Evolutionary conservation across 2,329 filamentous ascomycete genomes (phyloP).

Genomic region (Chaetoscypha palmicola): DNA sequence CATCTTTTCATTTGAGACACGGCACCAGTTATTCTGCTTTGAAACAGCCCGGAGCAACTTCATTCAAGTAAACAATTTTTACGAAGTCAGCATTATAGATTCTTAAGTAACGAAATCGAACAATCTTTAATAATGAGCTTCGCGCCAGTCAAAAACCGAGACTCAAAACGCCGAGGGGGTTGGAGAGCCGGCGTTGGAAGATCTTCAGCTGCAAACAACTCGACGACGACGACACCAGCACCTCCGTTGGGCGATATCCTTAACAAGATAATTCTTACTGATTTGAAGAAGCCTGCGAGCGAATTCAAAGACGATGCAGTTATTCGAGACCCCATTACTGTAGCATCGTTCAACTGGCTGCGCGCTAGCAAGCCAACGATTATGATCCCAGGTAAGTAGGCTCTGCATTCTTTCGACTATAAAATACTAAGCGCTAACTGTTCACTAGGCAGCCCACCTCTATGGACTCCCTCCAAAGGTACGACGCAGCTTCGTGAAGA

Average conservation of each 20-base stretch:
- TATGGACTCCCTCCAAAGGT: not conserved
- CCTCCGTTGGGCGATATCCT: not conserved
- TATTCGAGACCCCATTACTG: not conserved
- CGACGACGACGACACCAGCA: not conserved
- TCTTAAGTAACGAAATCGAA: not conserved
- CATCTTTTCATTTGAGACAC: not conserved
- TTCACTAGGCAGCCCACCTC: not conserved
- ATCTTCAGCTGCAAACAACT: not conserved
- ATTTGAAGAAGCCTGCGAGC: not conserved
- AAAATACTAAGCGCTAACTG: not conserved
- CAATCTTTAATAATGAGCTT: not conserved
- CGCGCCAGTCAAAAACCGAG: not conserved
- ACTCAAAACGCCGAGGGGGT: not conserved
- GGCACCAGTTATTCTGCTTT: not conserved
- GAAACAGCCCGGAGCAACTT: not conserved
- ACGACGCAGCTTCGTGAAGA: not conserved
- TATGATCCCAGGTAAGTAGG: conserved; percentile 35
- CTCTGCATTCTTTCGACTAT: not conserved
- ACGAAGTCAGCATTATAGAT: not conserved
- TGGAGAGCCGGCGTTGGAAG: not conserved
- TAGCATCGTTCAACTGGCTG: conserved; percentile 46
- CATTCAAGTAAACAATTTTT: not conserved
- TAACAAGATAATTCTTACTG: not conserved
- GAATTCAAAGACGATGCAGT: not conserved
- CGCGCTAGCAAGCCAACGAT: conserved; percentile 30